Evolutionary conservation across 768 basidiomycete genomes (phyloP), one percentile per base, ranked within the genome.

Genomic region (Boletus rubroflammeus): DNA sequence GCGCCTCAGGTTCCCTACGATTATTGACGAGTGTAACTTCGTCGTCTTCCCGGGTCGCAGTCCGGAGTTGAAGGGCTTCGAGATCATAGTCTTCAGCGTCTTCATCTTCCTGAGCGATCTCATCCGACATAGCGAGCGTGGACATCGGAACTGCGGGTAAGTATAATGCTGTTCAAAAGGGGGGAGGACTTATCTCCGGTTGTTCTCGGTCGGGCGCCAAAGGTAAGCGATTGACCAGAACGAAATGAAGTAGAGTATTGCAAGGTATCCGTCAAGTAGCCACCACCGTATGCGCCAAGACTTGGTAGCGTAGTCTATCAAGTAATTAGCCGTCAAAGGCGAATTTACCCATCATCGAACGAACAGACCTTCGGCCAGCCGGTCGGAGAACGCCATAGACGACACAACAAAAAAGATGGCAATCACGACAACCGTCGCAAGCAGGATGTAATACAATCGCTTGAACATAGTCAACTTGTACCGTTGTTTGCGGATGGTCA

Each of bases 251-350:
- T 96, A 98, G 25, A 98, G 83, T 43, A 95, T 78, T 2, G 90
- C 85, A 42, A 98, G 80, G 79, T 93, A 98, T 17, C 95, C 97
- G 64, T 99, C 97, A 39, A 99, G 79, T 6, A 99, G 76, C 88
- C 93, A 93, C 97, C 97, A 99, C 45, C 95, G 86, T 51, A 82
- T 78, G 55, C 78, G 81, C 94, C 94, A 98, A 17, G 91, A 86
- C 56, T 86, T 88, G 6, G 93, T 89, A 15, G 93, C 90, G 67
- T 95, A 98, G 68, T 96, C 93, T 94, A 51, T 5, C 35, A 21
- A n/a, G 39, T 8, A 50, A 48, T 53, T 36, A 47, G 42, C n/a
- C 3, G 13, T 51, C 34, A 19, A 50, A 32, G 17, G 45, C 7
- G 21, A 29, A 13, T 13, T 35, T 32, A 50, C 55, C 32, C 39